Percentiles rank a stretch among this genome's conserved stretches.
Evolutionary conservation across 73 alveolate genomes (phyloP).

Genomic region (Blepharisma stoltei): DNA sequence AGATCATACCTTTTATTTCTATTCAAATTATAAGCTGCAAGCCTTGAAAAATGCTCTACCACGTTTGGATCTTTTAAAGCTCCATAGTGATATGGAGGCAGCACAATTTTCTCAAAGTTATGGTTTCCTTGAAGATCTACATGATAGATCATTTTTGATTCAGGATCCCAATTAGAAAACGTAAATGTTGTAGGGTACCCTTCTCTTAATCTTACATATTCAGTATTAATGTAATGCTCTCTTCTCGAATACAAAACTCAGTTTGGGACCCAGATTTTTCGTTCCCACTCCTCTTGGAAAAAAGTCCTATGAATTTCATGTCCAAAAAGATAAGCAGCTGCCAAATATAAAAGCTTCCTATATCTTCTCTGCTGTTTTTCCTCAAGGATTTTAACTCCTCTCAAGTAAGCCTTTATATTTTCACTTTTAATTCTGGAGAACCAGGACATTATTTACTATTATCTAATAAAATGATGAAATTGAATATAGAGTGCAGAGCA

Average conservation of each 20-base stretch:
- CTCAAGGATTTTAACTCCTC: constrained; percentile 15
- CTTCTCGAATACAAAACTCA: constrained; percentile 2
- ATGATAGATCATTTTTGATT: neutral
- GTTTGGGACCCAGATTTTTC: neutral
- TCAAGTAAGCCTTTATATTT: neutral
- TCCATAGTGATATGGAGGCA: constrained; percentile 29
- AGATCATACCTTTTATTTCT: constrained; percentile 26
- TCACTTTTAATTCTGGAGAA: neutral
- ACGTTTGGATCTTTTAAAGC: neutral
- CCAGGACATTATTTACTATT: neutral
- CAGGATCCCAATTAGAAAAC: neutral
- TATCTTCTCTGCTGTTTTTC: neutral
- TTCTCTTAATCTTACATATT: neutral
- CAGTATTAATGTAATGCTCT: constrained; percentile 3
- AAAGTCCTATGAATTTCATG: neutral
- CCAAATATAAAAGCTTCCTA: neutral
- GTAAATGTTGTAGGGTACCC: neutral
- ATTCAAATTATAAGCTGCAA: constrained; percentile 12
- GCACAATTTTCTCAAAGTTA: constrained; percentile 13
- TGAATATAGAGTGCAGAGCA: too few species aligned
- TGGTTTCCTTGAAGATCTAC: constrained; percentile 17
- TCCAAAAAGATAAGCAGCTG: neutral
- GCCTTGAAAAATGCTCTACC: constrained; percentile 13
- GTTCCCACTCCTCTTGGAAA: constrained; percentile 16
- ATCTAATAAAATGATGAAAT: too few species aligned